Evolutionary conservation across 805 yeast genomes (phyloP).

Genomic region (Pichia cabralensis): DNA sequence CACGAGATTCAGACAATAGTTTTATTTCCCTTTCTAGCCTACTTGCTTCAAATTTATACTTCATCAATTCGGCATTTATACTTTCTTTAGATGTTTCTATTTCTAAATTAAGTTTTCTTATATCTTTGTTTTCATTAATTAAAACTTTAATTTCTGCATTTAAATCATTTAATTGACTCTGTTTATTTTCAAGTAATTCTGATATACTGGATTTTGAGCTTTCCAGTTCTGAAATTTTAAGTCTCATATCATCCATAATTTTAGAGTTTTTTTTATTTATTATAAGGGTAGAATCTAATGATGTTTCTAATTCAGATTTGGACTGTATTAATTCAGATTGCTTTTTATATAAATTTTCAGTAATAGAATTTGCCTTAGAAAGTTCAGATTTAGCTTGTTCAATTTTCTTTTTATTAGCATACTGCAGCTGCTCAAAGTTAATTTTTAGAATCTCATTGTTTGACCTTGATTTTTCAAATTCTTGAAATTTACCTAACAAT

Average conservation of each 20-base stretch:
- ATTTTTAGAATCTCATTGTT: slow-evolving; percentile 29
- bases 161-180: slow-evolving; percentile 25
- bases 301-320: slow-evolving; percentile 12
- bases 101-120: slow-evolving; percentile 33
- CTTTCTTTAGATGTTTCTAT: slow-evolving; percentile 25
- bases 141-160: slow-evolving; percentile 34
- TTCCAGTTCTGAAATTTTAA: slow-evolving; percentile 12
- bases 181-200: slow-evolving; percentile 28
- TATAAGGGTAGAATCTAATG: neutral
- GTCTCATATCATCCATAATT: slow-evolving; percentile 8
- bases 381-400: slow-evolving; percentile 25
- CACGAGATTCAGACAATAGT: slow-evolving; percentile 22
- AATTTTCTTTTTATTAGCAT: slow-evolving; percentile 23
- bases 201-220: slow-evolving; percentile 24
- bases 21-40: slow-evolving; percentile 23
- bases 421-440: slow-evolving; percentile 32
- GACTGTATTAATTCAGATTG: slow-evolving; percentile 14
- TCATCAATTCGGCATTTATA: slow-evolving; percentile 16
- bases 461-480: slow-evolving; percentile 29
- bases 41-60: slow-evolving; percentile 19
- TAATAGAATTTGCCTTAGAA: slow-evolving; percentile 15
- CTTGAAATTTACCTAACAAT: slow-evolving; percentile 24
- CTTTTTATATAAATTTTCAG: slow-evolving; percentile 16
- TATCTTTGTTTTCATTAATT: slow-evolving; percentile 30
- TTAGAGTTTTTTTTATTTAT: slow-evolving; percentile 5